Evolutionary conservation across 2,329 filamentous ascomycete species (phyloP), one percentile per base, ranked within the genome.

Genomic region (Claviceps purpurea): DNA sequence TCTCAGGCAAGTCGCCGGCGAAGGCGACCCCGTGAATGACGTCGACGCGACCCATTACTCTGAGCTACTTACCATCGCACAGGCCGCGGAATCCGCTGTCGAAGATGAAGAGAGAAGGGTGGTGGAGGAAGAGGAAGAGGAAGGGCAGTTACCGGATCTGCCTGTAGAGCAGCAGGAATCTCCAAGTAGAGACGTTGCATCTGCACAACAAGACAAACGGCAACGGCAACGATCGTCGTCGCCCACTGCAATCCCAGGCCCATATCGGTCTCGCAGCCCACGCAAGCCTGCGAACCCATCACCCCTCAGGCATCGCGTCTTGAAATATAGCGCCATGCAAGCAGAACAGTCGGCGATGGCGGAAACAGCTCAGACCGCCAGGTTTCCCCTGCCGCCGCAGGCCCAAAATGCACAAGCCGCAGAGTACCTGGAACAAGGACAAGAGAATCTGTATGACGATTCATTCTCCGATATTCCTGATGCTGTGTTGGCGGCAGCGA

Each of bases 391-490:
- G 40, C 52, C 53, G 42, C 54, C 56, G 18, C 16, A 47, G 41
- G n/a, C 45, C 16, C 51, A 46, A 20, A 43, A 49, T 37, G 52
- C 16, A 49, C 34, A 45, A 47, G 48, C 38, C 39, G 52, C 59
- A 34, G 54, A 45, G 5, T 47, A 41, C 10, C 50, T 56, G 0
- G 60, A 60, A 2, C 58, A 63, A 1, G 62, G 67, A 2, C 64
- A 68, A 22, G 60, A 64, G 2, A 64, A 62, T 41, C 49, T 62
- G 30, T 76, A 78, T 45, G 74, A 79, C 1, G 77, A 80, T 55
- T 78, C 76, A 0, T 81, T 80, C 56, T 80, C 77, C 0, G 75
- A 78, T 50, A 76, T 80, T 16, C 75, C 77, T 0, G 70, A 75
- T 16, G 68, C 63, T 4, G 65, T 78, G 2, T 69, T 80, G 4